Base-by-base conservation (phyloP, 2,329 filamentous ascomycete genomes). In the Ilyonectria sp. region DNA sequence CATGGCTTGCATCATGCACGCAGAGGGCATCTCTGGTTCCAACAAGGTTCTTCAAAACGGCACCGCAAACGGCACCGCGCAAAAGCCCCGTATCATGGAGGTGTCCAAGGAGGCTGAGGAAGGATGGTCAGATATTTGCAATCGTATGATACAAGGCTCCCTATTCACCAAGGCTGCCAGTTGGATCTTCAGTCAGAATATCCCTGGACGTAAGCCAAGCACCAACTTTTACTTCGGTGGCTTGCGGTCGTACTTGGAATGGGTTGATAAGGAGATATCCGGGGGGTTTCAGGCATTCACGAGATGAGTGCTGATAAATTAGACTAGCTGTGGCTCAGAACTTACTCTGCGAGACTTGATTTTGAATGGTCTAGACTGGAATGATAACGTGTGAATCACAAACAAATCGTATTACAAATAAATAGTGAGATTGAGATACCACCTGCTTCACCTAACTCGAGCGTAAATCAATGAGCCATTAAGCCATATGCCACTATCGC, bases 191-290 rank as follows among this genome's bases (percentile, higher is more conserved):
- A 54, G 64, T 7, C n/a, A 46, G 1, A 67, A 67, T 43, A 47
- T 67, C 2, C 19, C 58, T 37, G 64, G 64, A 2, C 19, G 64
- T 2, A 58, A 63, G 64, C 17, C 60, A 17, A 67, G 54, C 29
- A 67, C 64, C 31, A 59, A 63, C 46, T 67, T 67, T 43, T 63
- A 63, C 21, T 67, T 67, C 59, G 64, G 59, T 3, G 64, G 64
- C 0, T n/a, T 67, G 29, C 46, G 40, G 17, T n/a, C n/a, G 2
- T 67, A 67, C n/a, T 53, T 53, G 2, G 53, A 59, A 3, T 67
- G 64, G 64, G 31, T 35, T 13, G 4, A n/a, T n/a, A 47, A 33
- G 31, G 64, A 67, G 59, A n/a, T 40, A 33, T 53, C 19, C 6
- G 64, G 9, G 9, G 64, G 63, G 5, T 62, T 62, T 15, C 21